Evolutionary conservation across 163 green algal species (phyloP), one percentile per base, ranked within the genome.

Genomic region (Dunaliella salina): DNA sequence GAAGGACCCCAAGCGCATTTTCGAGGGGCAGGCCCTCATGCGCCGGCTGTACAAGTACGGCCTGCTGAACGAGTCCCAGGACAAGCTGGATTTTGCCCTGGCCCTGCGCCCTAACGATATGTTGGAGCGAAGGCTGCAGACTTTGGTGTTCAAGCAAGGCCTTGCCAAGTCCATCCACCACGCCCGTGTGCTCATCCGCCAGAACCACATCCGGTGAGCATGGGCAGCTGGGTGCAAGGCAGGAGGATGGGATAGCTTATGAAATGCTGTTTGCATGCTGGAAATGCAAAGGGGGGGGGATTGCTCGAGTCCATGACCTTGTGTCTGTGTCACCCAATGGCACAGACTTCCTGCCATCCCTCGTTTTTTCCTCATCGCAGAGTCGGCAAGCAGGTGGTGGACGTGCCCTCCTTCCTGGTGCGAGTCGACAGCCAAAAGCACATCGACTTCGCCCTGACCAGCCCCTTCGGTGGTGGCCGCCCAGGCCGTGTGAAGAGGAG

Each of bases 61-160:
- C 81, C 94, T 99, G 84, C 94, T 99, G 89, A 95, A 97, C 83
- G 95, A 98, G 93, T 91, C 84, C 72, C 96, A 99, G 94, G 96
- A 98, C 93, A 98, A 99, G 93, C 94, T 99, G 45, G 97, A 99
- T 98, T 99, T 98, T 93, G 97, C 99, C 87, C 94, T 99, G 81
- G 95, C 97, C 25, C 91, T 99, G 87, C 86, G 88, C 75, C 83
- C 88, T 29, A 84, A 91, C 81, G 92, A 94, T 85, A 97, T 98
- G 92, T 86, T 98, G 89, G 95, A 98, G 94, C 91, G 95, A 81
- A 91, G 94, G 75, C 90, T 98, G 89, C 87, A 99, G 94, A 99
- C 97, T 33, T 92, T 99, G 59, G 97, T 99, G 33, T 99, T 99
- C 93, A 99, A 99, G 95, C 95, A 98, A 89, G 97, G 97, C 83